A percentile compares a stretch with the other conserved stretches of the same genome.
These are phyloP conservation scores for Cercospora canescens DNA, from an alignment of 2,329 filamentous ascomycete genomes.

Conservation along the genomic window DNA sequence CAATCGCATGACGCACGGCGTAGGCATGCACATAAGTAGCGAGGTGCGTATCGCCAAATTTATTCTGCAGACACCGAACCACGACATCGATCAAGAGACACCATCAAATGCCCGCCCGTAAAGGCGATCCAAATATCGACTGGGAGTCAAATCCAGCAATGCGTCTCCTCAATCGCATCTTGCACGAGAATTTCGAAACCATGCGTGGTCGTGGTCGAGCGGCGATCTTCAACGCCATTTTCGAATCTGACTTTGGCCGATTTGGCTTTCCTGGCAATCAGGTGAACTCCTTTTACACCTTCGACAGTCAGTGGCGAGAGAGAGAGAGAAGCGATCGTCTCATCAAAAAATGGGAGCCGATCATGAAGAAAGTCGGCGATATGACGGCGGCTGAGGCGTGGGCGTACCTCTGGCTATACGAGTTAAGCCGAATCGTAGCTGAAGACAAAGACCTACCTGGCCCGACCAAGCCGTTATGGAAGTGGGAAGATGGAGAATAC, in stretches of 20 bases:
- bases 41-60: not conserved
- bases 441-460: not conserved
- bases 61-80: not conserved
- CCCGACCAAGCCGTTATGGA: not conserved
- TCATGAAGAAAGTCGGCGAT: not conserved
- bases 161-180: not conserved
- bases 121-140: not conserved
- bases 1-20: not conserved
- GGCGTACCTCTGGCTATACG: not conserved
- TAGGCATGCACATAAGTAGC: not conserved
- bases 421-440: not conserved
- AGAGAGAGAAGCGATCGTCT: not conserved
- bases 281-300: not conserved
- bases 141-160: not conserved
- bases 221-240: not conserved
- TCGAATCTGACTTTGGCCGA: not conserved
- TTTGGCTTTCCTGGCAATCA: not conserved
- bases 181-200: not conserved
- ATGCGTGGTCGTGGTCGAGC: not conserved
- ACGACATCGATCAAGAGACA: not conserved
- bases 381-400: not conserved
- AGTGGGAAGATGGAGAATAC: not conserved
- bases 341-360: not conserved
- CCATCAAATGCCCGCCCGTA: not conserved
- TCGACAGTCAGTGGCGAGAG: not conserved